phyloP scores from a whole-genome alignment of 208 protist genomes.

The Phytomonas francai region DNA sequence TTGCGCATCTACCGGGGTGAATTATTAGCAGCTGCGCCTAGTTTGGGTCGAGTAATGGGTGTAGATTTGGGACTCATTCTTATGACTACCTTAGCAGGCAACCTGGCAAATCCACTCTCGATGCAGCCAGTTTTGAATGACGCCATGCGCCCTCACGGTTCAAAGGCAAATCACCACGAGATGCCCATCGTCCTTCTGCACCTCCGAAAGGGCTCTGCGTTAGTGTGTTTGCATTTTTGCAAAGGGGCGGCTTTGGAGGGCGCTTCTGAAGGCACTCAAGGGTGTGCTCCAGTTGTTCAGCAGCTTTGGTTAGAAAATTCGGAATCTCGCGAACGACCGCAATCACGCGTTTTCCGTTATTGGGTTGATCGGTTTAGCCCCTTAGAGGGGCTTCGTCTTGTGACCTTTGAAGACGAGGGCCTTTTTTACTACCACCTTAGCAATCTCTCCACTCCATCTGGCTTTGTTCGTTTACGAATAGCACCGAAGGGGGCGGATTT shows the following conservation, averaged over 20 bases:
- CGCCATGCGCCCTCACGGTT: neutral
- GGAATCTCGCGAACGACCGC: neutral
- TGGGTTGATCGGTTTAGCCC: conserved; percentile 38
- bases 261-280: neutral
- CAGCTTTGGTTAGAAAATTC: neutral
- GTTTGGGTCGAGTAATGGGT: neutral
- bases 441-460: neutral
- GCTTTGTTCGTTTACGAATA: conserved; percentile 1
- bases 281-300: neutral
- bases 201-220: neutral
- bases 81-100: neutral
- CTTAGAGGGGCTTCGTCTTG: conserved; percentile 16
- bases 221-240: neutral
- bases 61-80: neutral
- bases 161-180: neutral
- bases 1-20: neutral
- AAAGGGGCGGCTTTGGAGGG: neutral
- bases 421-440: neutral
- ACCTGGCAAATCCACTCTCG: neutral
- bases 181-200: neutral
- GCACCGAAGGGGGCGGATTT: conserved; percentile 19
- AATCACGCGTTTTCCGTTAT: conserved; percentile 15
- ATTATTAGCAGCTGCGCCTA: neutral
- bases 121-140: neutral
- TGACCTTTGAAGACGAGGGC: conserved; percentile 12